Percentiles rank a stretch among this genome's conserved stretches.
These are phyloP conservation scores for Clarkia xantiana DNA, from an alignment of 345 rosid genomes.

Conservation along the genomic window DNA sequence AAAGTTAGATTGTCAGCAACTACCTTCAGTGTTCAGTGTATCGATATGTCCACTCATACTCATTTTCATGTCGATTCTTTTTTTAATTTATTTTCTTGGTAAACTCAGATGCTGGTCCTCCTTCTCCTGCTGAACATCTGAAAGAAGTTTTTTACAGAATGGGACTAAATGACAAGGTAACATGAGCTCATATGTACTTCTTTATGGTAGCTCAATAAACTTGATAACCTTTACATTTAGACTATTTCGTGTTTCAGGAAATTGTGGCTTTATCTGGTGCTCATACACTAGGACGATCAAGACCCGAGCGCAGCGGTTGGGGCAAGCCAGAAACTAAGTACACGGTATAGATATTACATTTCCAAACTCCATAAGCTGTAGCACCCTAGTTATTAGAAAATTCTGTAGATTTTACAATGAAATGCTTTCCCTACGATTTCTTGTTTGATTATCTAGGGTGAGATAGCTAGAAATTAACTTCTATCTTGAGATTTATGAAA, in stretches of 20 bases:
- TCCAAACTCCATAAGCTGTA: not conserved
- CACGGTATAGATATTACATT: constrained; percentile 37
- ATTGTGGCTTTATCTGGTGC: constrained; percentile 96
- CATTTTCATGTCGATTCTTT: not conserved
- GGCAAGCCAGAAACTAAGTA: constrained; percentile 93
- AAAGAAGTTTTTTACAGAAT: constrained; percentile 78
- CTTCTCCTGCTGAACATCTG: constrained; percentile 74
- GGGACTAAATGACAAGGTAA: constrained; percentile 85
- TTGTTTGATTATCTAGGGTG: no score
- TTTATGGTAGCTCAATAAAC: constrained; percentile 1
- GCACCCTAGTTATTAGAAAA: not conserved
- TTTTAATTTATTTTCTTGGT: constrained; percentile 5
- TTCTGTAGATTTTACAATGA: no score
- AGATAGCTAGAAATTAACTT: no score
- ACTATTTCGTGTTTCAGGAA: constrained; percentile 32
- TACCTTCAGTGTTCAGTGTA: no score
- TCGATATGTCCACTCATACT: no score
- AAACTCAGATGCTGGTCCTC: constrained; percentile 72
- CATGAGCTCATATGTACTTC: not conserved
- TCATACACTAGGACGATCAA: constrained; percentile 85
- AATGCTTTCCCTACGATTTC: no score
- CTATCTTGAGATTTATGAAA: no score
- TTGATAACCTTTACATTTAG: not conserved
- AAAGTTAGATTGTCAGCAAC: no score
- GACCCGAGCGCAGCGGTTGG: constrained; percentile 94